Evolutionary conservation across 1,139 yeast species (phyloP).

Genomic region (Entelexis paramagnoliae): DNA sequence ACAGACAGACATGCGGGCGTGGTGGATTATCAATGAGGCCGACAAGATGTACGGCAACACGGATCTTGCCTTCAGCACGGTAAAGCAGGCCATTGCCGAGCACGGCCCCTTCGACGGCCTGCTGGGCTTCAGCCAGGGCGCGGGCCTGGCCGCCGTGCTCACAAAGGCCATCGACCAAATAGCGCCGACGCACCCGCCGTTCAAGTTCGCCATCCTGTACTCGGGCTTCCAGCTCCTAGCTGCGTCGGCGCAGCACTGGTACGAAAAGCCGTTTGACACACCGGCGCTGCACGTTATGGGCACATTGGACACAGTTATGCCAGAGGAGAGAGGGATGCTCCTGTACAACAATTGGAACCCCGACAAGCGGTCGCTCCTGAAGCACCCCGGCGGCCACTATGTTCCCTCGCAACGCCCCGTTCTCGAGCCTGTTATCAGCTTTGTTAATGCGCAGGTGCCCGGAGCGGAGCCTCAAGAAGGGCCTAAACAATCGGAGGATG

Average conservation of each 20-base stretch:
- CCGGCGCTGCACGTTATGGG: constrained; percentile 74
- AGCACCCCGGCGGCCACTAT: constrained; percentile 80
- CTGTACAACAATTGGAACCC: constrained; percentile 47
- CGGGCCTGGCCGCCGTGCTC: constrained; percentile 54
- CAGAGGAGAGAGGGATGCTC: constrained; percentile 54
- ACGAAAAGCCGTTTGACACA: constrained; percentile 38
- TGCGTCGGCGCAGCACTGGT: constrained; percentile 41
- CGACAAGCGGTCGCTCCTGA: constrained; percentile 41
- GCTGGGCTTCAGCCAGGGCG: constrained; percentile 90
- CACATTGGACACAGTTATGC: constrained; percentile 78
- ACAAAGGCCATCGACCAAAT: constrained; percentile 26
- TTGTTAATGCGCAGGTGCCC: constrained; percentile 36
- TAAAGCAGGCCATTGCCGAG: constrained; percentile 45
- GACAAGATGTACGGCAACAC: constrained; percentile 33
- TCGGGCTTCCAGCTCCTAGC: constrained; percentile 66
- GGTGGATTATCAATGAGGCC: constrained; percentile 39
- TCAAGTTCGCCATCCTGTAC: constrained; percentile 63
- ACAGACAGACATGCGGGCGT: constrained; percentile 42
- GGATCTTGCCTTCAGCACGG: constrained; percentile 41
- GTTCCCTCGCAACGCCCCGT: constrained; percentile 63
- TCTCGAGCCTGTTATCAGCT: constrained; percentile 47
- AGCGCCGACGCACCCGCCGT: constrained; percentile 35
- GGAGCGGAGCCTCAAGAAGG: not conserved
- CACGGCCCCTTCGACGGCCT: constrained; percentile 87
- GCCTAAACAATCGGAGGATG: constrained; percentile 22